Evolutionary conservation across 805 yeast species (phyloP).

Genomic region (Ogataea philodendri): DNA sequence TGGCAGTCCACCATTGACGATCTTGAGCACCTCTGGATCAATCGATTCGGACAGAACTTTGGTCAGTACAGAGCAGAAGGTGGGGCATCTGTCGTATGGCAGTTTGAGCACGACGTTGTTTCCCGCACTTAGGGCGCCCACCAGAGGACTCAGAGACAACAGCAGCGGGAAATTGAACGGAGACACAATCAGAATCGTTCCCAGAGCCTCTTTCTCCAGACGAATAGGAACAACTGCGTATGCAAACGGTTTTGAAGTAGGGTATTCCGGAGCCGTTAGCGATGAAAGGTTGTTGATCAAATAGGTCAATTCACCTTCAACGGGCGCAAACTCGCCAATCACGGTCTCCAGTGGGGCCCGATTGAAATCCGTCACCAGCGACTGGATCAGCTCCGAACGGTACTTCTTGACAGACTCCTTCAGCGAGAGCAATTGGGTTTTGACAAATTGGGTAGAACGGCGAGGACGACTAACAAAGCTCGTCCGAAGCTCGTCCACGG

Average conservation of each 20-base stretch:
- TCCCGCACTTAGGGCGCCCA: constrained; percentile 84
- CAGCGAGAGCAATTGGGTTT: constrained; percentile 62
- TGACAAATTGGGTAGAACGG: constrained; percentile 52
- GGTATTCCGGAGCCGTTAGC: constrained; percentile 57
- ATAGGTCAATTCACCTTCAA: constrained; percentile 54
- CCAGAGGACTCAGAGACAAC: constrained; percentile 61
- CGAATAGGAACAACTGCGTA: constrained; percentile 25
- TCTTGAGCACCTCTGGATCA: constrained; percentile 54
- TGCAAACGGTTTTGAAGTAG: constrained; percentile 36
- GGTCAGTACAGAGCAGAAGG: constrained; percentile 56
- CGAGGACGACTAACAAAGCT: constrained; percentile 47
- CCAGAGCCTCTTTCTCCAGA: constrained; percentile 48
- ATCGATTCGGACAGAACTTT: constrained; percentile 50
- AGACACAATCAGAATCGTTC: constrained; percentile 68
- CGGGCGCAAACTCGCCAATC: constrained; percentile 52
- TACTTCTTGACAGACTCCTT: constrained; percentile 64
- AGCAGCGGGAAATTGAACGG: constrained; percentile 82
- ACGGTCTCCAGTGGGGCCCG: constrained; percentile 62
- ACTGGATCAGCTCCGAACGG: constrained; percentile 50
- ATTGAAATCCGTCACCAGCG: constrained; percentile 65
- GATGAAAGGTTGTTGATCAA: constrained; percentile 56
- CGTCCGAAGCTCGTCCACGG: constrained; percentile 41
- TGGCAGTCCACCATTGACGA: constrained; percentile 70
- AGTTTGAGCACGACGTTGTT: constrained; percentile 70
- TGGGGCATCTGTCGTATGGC: constrained; percentile 71